Conservation (phyloP, 495 filamentous ascomycete genomes). For the Podospora pseudopauciseta region DNA sequence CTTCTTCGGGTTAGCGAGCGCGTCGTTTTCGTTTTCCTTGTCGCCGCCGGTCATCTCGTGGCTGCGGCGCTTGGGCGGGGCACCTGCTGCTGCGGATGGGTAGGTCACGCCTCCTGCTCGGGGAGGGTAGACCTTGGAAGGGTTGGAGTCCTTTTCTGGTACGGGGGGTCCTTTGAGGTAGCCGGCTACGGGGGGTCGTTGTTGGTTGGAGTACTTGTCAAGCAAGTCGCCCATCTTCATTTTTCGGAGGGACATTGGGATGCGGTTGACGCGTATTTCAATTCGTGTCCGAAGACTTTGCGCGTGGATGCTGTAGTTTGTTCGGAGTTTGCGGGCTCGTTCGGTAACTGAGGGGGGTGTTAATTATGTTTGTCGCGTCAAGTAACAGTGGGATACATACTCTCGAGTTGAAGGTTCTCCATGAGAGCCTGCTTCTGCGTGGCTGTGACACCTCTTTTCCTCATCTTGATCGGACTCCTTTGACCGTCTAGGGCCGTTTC, state of each 20-base stretch:
- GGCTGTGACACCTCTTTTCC: slow-evolving; percentile 60
- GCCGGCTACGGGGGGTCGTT: slow-evolving; percentile 10
- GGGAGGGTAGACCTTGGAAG: slow-evolving; percentile 14
- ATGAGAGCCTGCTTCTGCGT: slow-evolving; percentile 84
- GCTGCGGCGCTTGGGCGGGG: slow-evolving; percentile 58
- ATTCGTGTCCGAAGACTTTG: slow-evolving; percentile 80
- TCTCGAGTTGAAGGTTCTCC: slow-evolving; percentile 89
- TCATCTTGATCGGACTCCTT: slow-evolving; percentile 59
- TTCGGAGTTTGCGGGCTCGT: slow-evolving; percentile 82
- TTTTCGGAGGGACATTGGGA: slow-evolving; percentile 74
- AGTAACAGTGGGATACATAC: slow-evolving; percentile 48
- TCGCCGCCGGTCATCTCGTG: slow-evolving; percentile 63
- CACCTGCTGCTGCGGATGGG: slow-evolving; percentile 20
- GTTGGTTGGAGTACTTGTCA: slow-evolving; percentile 37
- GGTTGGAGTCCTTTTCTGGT: slow-evolving; percentile 32
- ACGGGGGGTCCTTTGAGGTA: slow-evolving; percentile 28
- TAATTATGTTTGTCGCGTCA: not conserved
- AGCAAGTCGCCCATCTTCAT: slow-evolving; percentile 81
- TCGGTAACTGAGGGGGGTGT: slow-evolving; percentile 66
- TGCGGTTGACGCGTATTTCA: slow-evolving; percentile 91
- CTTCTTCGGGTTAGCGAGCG: slow-evolving; percentile 47
- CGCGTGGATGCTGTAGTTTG: slow-evolving; percentile 84
- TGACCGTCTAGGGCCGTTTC: slow-evolving; percentile 44
- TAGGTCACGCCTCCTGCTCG: not conserved
- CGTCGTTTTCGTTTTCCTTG: slow-evolving; percentile 71